Base-by-base conservation (phyloP, 2,329 filamentous ascomycete species). In the Verticillium zaregamsianum region DNA sequence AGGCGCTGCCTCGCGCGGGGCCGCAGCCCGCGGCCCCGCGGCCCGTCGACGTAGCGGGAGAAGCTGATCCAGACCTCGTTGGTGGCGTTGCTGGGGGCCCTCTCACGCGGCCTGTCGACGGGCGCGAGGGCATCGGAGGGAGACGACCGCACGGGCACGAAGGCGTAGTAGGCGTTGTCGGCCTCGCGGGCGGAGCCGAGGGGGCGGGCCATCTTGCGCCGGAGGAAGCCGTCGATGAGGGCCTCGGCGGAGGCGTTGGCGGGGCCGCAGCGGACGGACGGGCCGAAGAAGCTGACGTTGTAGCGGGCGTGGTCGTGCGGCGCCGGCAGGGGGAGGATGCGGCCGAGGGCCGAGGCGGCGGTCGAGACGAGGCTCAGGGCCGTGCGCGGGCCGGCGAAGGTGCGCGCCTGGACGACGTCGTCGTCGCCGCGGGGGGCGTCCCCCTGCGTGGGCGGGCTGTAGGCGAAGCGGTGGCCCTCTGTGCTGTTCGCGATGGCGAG, bases 31-130 rank as follows among this genome's bases (percentile, higher is more conserved):
- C 4, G 5, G 1, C 33, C 49, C 20, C 33, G 32, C 23, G 33
- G 14, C 25, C 23, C 28, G 7, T 60, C 52, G 25, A 57, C 52
- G 55, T 58, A 61, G 11, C 40, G 35, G 23, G 40, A 40, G 39
- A 61, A 54, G 39, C 37, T 52, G 28, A 61, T 59, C 60, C 60
- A 61, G 39, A 61, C 45, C 56, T 61, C 40, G 39, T 61, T 61
- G 8, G 55, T 49, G 7, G 25, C 55, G 17, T 39, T 39, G 40
- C 31, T 31, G 20, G 60, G 39, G 17, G 20, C 39, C 32, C 54
- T 49, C 23, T 58, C 20, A 23, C 56, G 55, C 15, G 60, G 40
- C 32, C 49, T 52, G 7, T 31, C 39, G 15, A 58, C 20, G 11
- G 55, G n/a, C 28, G 6, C 40, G 12, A 61, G 9, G 1, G 25